These are phyloP conservation scores for Irpex rosettiformis DNA, from an alignment of 1,284 basidiomycete genomes.

Conservation along the genomic window DNA sequence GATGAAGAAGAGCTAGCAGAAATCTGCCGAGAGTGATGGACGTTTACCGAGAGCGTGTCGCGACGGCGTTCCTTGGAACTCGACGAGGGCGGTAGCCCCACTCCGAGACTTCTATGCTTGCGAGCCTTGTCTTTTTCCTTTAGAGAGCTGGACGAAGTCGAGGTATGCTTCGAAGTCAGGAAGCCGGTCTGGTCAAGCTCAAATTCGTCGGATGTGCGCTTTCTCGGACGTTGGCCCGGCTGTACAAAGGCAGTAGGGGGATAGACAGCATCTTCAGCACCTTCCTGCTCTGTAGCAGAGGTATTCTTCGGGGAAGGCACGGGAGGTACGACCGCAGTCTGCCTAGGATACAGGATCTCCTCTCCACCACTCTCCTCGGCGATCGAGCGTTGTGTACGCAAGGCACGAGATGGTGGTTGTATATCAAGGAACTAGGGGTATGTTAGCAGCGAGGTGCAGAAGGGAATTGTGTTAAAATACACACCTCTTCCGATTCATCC, in stretches of 20 bases:
- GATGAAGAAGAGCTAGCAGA: constrained; percentile 69
- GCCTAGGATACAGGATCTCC: constrained; percentile 79
- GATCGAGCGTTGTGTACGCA: constrained; percentile 58
- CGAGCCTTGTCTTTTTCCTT: constrained; percentile 36
- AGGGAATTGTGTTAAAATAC: constrained; percentile 15
- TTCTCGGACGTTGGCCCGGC: constrained; percentile 52
- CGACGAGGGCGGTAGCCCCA: constrained; percentile 39
- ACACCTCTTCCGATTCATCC: constrained; percentile 63
- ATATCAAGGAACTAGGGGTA: constrained; percentile 33
- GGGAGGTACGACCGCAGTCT: constrained; percentile 24
- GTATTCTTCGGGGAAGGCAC: background rate
- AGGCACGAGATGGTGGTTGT: constrained; percentile 40
- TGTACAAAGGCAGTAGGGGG: constrained; percentile 63
- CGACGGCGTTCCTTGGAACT: constrained; percentile 58
- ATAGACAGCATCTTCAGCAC: constrained; percentile 19
- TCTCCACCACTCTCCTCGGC: constrained; percentile 80
- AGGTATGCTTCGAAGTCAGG: constrained; percentile 49
- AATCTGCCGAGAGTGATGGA: constrained; percentile 57
- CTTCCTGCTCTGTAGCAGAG: constrained; percentile 7
- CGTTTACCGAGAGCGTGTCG: constrained; percentile 54
- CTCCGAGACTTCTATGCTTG: constrained; percentile 71
- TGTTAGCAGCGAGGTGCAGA: constrained; percentile 11
- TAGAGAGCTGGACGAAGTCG: constrained; percentile 29
- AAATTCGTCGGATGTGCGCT: constrained; percentile 80
- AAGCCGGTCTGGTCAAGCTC: constrained; percentile 67